A percentile compares a stretch with the other conserved stretches of the same genome.
These are phyloP conservation scores for Raffaelea arxii DNA, from an alignment of 2,329 filamentous ascomycete species.

Conservation along the genomic window DNA sequence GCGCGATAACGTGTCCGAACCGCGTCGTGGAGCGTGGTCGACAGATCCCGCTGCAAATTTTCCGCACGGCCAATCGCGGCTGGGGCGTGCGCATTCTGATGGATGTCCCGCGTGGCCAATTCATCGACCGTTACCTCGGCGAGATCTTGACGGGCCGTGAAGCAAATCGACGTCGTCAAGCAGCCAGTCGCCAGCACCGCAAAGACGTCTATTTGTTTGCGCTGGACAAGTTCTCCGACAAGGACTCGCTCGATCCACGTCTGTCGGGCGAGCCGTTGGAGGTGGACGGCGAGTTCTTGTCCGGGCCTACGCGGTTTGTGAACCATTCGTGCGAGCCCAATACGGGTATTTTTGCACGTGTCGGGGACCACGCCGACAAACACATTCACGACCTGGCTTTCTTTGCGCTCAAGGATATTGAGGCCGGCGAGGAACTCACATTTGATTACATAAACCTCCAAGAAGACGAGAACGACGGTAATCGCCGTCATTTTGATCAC, in stretches of 20 bases:
- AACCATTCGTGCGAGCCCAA: conserved; percentile 78
- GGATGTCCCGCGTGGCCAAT: conserved; percentile 61
- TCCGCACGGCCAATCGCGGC: conserved; percentile 60
- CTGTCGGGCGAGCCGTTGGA: conserved; percentile 48
- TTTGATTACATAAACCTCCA: conserved; percentile 71
- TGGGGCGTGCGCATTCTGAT: conserved; percentile 65
- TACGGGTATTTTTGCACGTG: conserved; percentile 67
- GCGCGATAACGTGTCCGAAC: conserved; percentile 51
- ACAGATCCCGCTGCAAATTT: conserved; percentile 63
- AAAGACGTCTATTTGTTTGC: conserved; percentile 74
- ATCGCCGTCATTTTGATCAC: no score
- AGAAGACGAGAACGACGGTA: conserved; percentile 37
- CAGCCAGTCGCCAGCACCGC: conserved; percentile 43
- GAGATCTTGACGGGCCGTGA: conserved; percentile 56
- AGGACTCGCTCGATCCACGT: conserved; percentile 42
- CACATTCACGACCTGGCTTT: conserved; percentile 68
- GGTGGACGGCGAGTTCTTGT: conserved; percentile 65
- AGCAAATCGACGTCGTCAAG: conserved; percentile 53
- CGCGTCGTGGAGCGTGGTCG: conserved; percentile 68
- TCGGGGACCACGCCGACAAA: conserved; percentile 66
- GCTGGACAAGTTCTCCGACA: conserved; percentile 68
- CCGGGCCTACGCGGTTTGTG: conserved; percentile 70
- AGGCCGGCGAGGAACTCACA: conserved; percentile 58
- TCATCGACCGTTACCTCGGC: conserved; percentile 71
- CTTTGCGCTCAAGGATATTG: conserved; percentile 61